Evolutionary conservation across 306 rosid species (phyloP), one percentile per base, ranked within the genome.

Genomic region (Citrullus mucosospermus): DNA sequence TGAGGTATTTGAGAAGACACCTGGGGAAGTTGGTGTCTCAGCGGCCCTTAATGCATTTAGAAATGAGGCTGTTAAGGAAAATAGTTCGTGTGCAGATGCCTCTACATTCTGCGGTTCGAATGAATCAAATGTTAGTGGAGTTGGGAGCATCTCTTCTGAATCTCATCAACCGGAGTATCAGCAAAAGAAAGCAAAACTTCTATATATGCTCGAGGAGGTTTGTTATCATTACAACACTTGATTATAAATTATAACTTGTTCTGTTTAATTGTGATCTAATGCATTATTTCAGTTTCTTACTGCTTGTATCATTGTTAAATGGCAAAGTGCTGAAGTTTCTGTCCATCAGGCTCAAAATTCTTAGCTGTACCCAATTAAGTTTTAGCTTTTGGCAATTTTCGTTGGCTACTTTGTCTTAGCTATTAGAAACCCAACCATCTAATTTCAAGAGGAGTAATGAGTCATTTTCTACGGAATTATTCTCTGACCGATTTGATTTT

Each of bases 141-240:
- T 67, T 22, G 87, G 88, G 39, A 82, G 91, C 83, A 77, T 83
- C 67, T 85, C 83, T 74, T 81, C 85, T 14, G 86, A 75, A 79
- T 83, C 92, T 46, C 70, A 84, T 32, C 63, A 79, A 63, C 90
- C 93, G 9, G 92, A 87, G 79, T 87, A 73, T 83, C 93, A 88
- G 41, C 93, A 92, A n/a, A 92, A 80, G 81, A 92, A 91, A 79
- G 92, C 97, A 6, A 92, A 89, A 88, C 93, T 95, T 1, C 81
- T 91, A 56, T 86, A 75, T 83, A 92, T 95, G 92, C 92, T 86
- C 58, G 99, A 92, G 59, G 97, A 95, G 99, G 99, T 95, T 84
- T 56, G 93, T 87, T 66, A 48, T 48, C 72, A 18, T 38, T 82
- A 58, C 78, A 56, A 11, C 44, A 20, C 56, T 36, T 38, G 5